phyloP scores from a whole-genome alignment of 164 flowering plant species.

The Aristolochia fimbriata region DNA sequence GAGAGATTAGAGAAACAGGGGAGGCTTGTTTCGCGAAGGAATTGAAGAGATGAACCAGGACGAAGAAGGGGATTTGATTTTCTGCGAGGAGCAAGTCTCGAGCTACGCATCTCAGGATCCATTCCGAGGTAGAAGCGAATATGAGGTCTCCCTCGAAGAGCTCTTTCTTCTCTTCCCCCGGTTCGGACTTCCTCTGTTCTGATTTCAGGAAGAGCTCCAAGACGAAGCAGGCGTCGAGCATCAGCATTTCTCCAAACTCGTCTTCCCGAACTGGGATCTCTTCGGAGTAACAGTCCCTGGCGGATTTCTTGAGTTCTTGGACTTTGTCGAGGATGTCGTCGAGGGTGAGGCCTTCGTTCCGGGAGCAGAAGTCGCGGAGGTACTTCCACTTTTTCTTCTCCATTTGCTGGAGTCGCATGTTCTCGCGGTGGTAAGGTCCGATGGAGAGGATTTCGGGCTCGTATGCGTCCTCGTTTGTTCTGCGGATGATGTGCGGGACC shows the following conservation, averaged over 20 bases:
- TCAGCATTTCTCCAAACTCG: slow-evolving; percentile 2
- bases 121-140: background rate
- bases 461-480: slow-evolving; percentile 29
- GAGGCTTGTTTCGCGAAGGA: too few species aligned
- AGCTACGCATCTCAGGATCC: background rate
- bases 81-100: slow-evolving; percentile 6
- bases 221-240: slow-evolving; percentile 6
- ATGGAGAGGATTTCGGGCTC: slow-evolving; percentile 37
- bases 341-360: slow-evolving; percentile 5
- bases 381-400: slow-evolving; percentile 37
- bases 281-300: background rate
- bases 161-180: too few species aligned
- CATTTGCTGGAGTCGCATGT: slow-evolving; percentile 23
- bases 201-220: background rate
- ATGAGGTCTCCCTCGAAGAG: background rate
- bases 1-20: background rate
- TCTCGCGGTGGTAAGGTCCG: slow-evolving; percentile 51
- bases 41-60: background rate
- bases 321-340: slow-evolving; percentile 15
- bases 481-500: slow-evolving; percentile 30
- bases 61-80: slow-evolving; percentile 11
- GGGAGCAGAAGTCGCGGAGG: slow-evolving; percentile 11
- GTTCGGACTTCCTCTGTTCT: background rate
- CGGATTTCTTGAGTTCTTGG: slow-evolving; percentile 22
- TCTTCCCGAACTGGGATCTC: background rate